Conservation (phyloP, 257 asterid genomes). For the Asclepias syriaca region DNA sequence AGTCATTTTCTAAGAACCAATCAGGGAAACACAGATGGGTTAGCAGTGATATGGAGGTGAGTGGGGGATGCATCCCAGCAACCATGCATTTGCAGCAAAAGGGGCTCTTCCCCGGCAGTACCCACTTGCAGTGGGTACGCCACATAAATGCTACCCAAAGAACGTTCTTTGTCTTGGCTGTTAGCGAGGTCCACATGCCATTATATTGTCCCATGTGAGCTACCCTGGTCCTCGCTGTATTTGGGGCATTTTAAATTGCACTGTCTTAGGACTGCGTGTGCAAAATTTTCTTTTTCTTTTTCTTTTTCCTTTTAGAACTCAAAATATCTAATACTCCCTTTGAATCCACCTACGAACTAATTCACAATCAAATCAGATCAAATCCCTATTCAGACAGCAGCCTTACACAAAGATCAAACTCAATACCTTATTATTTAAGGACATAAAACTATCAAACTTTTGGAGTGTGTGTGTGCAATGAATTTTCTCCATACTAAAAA, state of each 20-base stretch:
- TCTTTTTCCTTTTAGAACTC: too few relatives aligned
- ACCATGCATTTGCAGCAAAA: slow-evolving; percentile 15
- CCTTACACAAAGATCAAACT: too few relatives aligned
- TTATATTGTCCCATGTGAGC: slow-evolving; percentile 20
- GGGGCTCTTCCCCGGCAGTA: slow-evolving; percentile 2
- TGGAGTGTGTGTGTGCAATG: background rate
- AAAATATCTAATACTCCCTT: too few relatives aligned
- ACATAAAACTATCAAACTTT: too few relatives aligned
- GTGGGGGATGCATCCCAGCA: slow-evolving; percentile 16
- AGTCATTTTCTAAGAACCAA: background rate
- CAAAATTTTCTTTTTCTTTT: too few relatives aligned
- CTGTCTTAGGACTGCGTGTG: background rate
- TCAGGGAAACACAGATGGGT: background rate
- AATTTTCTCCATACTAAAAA: background rate
- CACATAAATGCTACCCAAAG: slow-evolving; percentile 13
- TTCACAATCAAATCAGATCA: too few relatives aligned
- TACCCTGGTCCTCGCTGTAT: slow-evolving; percentile 11
- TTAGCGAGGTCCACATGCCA: slow-evolving; percentile 18
- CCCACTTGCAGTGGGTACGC: slow-evolving; percentile 13
- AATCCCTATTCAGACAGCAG: too few relatives aligned
- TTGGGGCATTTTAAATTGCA: background rate
- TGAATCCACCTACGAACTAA: too few relatives aligned
- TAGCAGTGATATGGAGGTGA: background rate
- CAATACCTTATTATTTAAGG: too few relatives aligned
- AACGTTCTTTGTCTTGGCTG: slow-evolving; percentile 12